Evolutionary conservation across 768 basidiomycete genomes (phyloP).

Genomic region (Rhodotorula sphaerocarpa): DNA sequence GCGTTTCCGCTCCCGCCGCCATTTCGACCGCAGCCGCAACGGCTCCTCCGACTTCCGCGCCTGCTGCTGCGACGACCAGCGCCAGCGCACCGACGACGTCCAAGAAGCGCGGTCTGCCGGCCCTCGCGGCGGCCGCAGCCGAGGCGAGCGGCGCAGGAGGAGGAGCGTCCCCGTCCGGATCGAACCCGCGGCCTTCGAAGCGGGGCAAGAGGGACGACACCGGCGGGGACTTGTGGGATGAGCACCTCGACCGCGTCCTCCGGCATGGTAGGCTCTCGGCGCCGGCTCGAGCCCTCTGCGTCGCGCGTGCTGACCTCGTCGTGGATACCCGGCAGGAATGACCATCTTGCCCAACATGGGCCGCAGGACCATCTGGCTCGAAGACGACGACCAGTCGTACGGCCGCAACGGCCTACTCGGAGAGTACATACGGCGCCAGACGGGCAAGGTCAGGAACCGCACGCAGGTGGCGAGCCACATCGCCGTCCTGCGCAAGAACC

Average conservation of each 20-base stretch:
- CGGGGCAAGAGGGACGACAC: neutral
- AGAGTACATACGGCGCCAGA: slow-evolving; percentile 21
- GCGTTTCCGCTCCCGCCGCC: no score
- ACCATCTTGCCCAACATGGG: slow-evolving; percentile 10
- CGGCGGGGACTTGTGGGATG: slow-evolving; percentile 2
- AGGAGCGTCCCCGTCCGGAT: neutral
- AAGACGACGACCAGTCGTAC: neutral
- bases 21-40: neutral
- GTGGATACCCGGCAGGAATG: neutral
- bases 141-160: neutral
- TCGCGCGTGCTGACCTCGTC: no score
- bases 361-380: slow-evolving; percentile 5
- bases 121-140: neutral
- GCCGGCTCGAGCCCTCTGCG: no score
- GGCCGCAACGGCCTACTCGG: slow-evolving; percentile 9
- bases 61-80: no score
- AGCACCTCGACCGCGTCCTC: neutral
- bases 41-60: no score
- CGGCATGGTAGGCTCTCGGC: neutral
- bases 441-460: slow-evolving; percentile 11
- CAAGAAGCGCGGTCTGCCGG: neutral
- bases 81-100: neutral
- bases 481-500: neutral
- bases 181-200: neutral
- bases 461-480: slow-evolving; percentile 2